Evolutionary conservation across 352 stramenopile species (phyloP), one percentile per base, ranked within the genome.

Genomic region (Pythium chondricola): DNA sequence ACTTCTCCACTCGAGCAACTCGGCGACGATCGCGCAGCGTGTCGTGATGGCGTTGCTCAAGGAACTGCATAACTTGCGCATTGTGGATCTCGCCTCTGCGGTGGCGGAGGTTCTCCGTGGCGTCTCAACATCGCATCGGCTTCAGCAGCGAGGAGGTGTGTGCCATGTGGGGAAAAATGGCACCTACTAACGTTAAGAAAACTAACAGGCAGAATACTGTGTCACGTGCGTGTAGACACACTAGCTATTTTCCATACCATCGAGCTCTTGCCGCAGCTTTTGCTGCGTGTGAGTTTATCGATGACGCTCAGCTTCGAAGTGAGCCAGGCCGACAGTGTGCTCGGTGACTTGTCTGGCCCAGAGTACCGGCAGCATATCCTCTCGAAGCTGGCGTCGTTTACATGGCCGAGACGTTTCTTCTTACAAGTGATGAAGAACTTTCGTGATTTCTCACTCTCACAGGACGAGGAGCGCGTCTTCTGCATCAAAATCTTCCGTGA

Each of bases 361-460:
- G 62, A 63, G 27, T 75, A 67, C 44, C 59, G 56, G 2, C 44
- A 65, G 22, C 48, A 50, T 5, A 48, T 64, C 1, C 35, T 79
- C 14, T n/a, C 29, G n/a, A 73, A 74, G 31, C 45, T 79, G 16
- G 42, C 64, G 22, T 48, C 51, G 13, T 54, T 75, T 27, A 39
- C 41, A 20, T 79, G 68, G 68, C 68, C 68, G n/a, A 49, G 52
- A 14, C 52, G 68, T 2, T 74, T 79, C 39, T 79, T 79, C 47
- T 30, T 79, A 22, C 68, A 74, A 56, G 47, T 75, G n/a, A 37
- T 79, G 13, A 76, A 76, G 44, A 76, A 52, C 22, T 71, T 79
- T 36, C 65, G 65, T 24, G 66, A 76, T 30, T 71, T 76, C 14
- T 25, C 35, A 14, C 44, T 79, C 10, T 60, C 21, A 3, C 35